Evolutionary conservation across 305 asterid species (phyloP).

Genomic region (Solanum hybrid): DNA sequence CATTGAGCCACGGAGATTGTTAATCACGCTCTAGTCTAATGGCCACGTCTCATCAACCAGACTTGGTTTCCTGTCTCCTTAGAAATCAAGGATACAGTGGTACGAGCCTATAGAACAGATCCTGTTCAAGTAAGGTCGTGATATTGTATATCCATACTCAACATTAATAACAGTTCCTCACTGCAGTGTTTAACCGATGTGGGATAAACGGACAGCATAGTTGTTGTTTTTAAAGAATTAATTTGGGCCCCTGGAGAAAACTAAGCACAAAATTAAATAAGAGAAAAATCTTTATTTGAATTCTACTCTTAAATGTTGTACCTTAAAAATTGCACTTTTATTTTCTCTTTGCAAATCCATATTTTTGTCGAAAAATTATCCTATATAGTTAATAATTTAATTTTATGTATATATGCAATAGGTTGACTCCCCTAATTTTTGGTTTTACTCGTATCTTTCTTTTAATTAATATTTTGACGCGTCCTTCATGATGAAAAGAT

Average conservation of each 20-base stretch:
- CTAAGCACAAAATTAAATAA: background rate
- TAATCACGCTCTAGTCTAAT: background rate
- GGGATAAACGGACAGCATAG: background rate
- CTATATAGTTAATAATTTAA: no score
- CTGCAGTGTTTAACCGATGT: background rate
- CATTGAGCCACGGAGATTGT: accelerated
- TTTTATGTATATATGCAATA: background rate
- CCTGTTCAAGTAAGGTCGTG: background rate
- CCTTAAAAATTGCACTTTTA: background rate
- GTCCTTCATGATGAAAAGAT: background rate
- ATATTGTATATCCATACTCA: background rate
- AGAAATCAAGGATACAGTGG: background rate
- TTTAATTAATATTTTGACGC: background rate
- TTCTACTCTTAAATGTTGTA: background rate
- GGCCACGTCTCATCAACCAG: background rate
- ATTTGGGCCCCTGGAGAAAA: background rate
- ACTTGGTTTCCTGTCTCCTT: background rate
- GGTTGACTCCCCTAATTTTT: background rate
- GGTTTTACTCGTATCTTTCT: background rate
- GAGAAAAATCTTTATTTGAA: background rate
- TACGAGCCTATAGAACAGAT: background rate
- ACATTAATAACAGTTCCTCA: background rate
- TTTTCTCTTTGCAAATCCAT: background rate
- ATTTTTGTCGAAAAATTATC: no score
- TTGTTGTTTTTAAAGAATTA: no score